Percentiles rank a stretch among this genome's conserved stretches.
These are phyloP conservation scores for Chlorencoelia australis DNA, from an alignment of 2,329 filamentous ascomycete species.

Conservation along the genomic window DNA sequence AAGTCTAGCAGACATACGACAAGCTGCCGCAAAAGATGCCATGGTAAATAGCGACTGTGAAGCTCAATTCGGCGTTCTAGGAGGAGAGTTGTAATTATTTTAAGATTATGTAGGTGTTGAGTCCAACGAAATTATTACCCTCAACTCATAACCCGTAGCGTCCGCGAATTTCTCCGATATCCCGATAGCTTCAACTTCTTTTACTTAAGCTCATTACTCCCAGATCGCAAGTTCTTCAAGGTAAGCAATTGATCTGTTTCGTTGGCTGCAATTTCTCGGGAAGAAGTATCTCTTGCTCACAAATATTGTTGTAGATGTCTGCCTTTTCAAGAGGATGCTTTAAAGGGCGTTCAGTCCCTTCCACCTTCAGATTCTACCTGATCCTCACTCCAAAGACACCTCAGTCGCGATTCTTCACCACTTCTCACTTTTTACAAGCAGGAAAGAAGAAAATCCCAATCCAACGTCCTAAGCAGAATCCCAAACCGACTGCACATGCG, in stretches of 20 bases:
- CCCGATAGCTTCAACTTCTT: constrained; percentile 7
- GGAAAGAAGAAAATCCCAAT: constrained; percentile 9
- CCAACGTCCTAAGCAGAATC: constrained; percentile 4
- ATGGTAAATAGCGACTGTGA: constrained; percentile 34
- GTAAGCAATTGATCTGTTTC: no score
- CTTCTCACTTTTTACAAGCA: constrained; percentile 14
- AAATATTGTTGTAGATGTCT: constrained; percentile 28
- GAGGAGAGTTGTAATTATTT: constrained; percentile 9
- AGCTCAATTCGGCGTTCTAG: constrained; percentile 23
- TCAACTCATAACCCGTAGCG: no score
- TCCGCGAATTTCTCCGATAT: constrained; percentile 16
- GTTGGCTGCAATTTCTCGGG: no score
- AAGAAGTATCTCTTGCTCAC: no score
- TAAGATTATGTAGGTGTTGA: constrained; percentile 11
- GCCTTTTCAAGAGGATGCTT: constrained; percentile 28
- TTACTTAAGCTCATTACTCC: not conserved
- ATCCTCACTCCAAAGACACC: constrained; percentile 9
- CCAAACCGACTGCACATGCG: not conserved
- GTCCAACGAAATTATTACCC: constrained; percentile 13
- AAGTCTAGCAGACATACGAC: constrained; percentile 52
- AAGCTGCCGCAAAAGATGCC: constrained; percentile 57
- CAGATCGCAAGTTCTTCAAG: constrained; percentile 4
- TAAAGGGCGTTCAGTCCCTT: constrained; percentile 14
- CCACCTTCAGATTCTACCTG: constrained; percentile 8
- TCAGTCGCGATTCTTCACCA: constrained; percentile 15